phyloP scores from a whole-genome alignment of 257 asterid species.

The Solanum gracilifrons region DNA sequence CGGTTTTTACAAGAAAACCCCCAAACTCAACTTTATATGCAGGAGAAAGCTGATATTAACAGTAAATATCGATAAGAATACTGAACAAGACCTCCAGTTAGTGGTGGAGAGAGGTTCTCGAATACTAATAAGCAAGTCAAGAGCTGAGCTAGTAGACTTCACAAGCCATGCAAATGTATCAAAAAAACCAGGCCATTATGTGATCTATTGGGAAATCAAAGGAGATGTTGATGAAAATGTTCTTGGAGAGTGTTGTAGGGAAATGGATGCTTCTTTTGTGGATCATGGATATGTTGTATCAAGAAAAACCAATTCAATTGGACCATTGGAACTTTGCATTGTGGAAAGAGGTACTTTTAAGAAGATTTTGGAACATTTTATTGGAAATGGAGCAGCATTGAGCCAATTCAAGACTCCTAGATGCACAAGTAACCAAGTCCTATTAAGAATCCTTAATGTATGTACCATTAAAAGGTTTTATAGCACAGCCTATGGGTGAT shows the following conservation, averaged over 20 bases:
- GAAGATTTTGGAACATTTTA: conserved; percentile 59
- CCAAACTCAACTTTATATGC: conserved; percentile 57
- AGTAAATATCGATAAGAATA: conserved; percentile 66
- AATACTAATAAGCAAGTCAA: conserved; percentile 19
- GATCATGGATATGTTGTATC: conserved; percentile 78
- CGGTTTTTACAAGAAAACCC: conserved; percentile 56
- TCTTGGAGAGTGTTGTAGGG: conserved; percentile 47
- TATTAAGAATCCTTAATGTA: conserved; percentile 39
- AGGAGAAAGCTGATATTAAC: conserved; percentile 61
- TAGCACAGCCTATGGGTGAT: conserved; percentile 49
- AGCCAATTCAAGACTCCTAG: conserved; percentile 86
- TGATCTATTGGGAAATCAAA: conserved; percentile 61
- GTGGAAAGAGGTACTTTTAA: conserved; percentile 66
- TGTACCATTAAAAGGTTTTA: conserved; percentile 34
- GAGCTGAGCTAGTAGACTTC: conserved; percentile 63
- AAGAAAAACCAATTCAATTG: conserved; percentile 44
- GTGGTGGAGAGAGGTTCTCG: conserved; percentile 58
- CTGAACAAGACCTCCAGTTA: conserved; percentile 58
- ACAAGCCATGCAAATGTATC: conserved; percentile 62
- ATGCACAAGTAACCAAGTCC: conserved; percentile 47
- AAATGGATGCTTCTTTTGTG: conserved; percentile 67
- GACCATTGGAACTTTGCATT: conserved; percentile 68
- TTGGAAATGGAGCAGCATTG: conserved; percentile 61
- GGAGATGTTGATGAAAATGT: conserved; percentile 52
- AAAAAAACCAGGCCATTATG: conserved; percentile 59